Conservation (phyloP, 345 rosid species). For the Angophora floribunda region DNA sequence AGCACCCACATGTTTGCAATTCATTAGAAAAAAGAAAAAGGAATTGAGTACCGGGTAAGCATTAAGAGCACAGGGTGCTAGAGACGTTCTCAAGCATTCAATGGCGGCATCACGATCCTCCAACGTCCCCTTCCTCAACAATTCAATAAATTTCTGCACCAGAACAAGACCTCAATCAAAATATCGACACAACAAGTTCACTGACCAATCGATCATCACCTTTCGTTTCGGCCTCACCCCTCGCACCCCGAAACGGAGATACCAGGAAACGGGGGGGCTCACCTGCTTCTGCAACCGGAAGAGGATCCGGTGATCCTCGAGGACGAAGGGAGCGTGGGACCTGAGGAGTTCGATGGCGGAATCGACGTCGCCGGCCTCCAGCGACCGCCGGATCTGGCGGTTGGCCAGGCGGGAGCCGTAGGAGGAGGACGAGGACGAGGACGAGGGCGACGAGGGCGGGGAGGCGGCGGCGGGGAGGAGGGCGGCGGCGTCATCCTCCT, state of each 20-base stretch:
- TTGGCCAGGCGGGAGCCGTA: constrained; percentile 65
- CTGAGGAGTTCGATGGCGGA: constrained; percentile 55
- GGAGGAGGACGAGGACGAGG: constrained; percentile 44
- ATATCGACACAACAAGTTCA: background rate
- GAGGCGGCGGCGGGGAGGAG: background rate
- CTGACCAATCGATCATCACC: background rate
- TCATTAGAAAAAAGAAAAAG: background rate
- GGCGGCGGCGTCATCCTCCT: constrained; percentile 14
- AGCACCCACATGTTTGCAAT: background rate
- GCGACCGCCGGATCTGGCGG: constrained; percentile 60
- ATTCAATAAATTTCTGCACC: constrained; percentile 81
- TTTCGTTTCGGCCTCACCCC: background rate
- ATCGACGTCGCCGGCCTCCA: constrained; percentile 73
- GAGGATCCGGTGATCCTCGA: constrained; percentile 71
- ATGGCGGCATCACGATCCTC: constrained; percentile 67
- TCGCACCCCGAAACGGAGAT: background rate
- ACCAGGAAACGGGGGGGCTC: background rate
- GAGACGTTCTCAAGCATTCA: constrained; percentile 61
- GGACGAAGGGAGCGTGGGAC: constrained; percentile 59
- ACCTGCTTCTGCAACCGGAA: constrained; percentile 91
- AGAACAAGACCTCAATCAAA: background rate
- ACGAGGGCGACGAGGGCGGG: constrained; percentile 11
- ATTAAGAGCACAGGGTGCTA: constrained; percentile 96
- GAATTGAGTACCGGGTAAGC: constrained; percentile 68
- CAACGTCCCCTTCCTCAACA: constrained; percentile 63